Base-by-base conservation (phyloP, 345 rosid genomes). In the Rhizophora apiculata region DNA sequence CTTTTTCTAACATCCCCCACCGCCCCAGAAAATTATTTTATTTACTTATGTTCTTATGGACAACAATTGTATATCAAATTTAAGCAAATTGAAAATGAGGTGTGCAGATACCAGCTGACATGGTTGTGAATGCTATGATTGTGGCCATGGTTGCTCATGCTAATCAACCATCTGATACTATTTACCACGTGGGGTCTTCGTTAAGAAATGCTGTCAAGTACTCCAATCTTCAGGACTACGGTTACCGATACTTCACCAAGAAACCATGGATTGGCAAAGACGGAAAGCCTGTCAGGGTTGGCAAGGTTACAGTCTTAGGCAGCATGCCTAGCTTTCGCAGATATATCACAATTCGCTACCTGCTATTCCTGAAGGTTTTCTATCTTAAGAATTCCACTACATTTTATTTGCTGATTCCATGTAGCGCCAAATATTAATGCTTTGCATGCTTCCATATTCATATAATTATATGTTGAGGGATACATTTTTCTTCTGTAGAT, bases 241-340 rank as follows among this genome's bases (percentile, higher is more conserved):
- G 78, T 0, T 67, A 74, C 26, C 37, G 13, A 0, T 87, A 88
- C 83, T 95, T 95, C 76, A 70, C 82, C 6, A 71, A 68, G 43
- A 89, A 86, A 32, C 97, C 99, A 8, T 92, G 96, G 97, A 79
- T 82, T 49, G 80, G 86, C 63, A 92, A 95, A 55, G 89, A 92
- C 18, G 99, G 99, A 2, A 89, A 87, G 67, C 80, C 84, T 0
- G 85, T 95, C 7, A 80, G 7, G 3, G 93, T 89, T 26, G 76
- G 76, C 29, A 84, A 67, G n/a, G 8, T 88, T 7, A 85, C 70
- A 20, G 72, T 89, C 0, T 34, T 92, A 20, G 30, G 29, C 39
- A 83, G 77, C 78, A 95, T 92, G 96, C 52, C 76, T 65, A 92
- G 89, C 82, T 95, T 95, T 85, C 89, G 74, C 34, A 75, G 80